A percentile compares a stretch with the other conserved stretches of the same genome.
phyloP scores from a whole-genome alignment of 306 rosid genomes.

The Cucurbita maxima region DNA sequence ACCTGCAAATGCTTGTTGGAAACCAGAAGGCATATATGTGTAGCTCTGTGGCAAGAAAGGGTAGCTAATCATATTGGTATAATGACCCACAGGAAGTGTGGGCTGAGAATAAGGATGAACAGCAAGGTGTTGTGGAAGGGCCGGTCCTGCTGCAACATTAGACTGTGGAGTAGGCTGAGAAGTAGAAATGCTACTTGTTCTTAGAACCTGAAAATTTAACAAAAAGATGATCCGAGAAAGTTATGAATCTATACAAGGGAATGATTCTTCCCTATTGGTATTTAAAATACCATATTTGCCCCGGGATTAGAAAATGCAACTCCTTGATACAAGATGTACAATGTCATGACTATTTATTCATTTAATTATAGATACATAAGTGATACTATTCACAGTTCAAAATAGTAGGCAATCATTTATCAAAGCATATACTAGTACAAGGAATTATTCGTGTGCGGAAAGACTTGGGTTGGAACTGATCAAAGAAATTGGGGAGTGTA shows the following conservation, averaged over 20 bases:
- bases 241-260: not conserved
- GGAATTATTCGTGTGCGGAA: not conserved
- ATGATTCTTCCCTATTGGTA: not conserved
- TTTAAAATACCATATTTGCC: not conserved
- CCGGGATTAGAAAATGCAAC: not conserved
- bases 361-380: not conserved
- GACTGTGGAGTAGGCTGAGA: conserved; percentile 63
- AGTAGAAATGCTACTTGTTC: conserved; percentile 49
- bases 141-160: conserved; percentile 68
- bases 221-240: conserved; percentile 5
- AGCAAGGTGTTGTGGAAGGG: conserved; percentile 86
- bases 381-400: not conserved
- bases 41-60: conserved; percentile 98
- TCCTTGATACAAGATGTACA: not conserved
- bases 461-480: no score
- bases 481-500: not conserved
- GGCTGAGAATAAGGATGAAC: conserved; percentile 97
- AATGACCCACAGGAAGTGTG: conserved; percentile 75
- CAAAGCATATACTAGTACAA: not conserved
- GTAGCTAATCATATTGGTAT: conserved; percentile 86
- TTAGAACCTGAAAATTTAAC: conserved; percentile 42
- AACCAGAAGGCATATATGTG: conserved; percentile 92
- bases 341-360: not conserved
- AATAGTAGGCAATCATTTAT: not conserved
- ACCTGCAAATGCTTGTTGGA: conserved; percentile 89